Base-by-base conservation (phyloP, 129 eudicot species). In the Lactuca saligna region DNA sequence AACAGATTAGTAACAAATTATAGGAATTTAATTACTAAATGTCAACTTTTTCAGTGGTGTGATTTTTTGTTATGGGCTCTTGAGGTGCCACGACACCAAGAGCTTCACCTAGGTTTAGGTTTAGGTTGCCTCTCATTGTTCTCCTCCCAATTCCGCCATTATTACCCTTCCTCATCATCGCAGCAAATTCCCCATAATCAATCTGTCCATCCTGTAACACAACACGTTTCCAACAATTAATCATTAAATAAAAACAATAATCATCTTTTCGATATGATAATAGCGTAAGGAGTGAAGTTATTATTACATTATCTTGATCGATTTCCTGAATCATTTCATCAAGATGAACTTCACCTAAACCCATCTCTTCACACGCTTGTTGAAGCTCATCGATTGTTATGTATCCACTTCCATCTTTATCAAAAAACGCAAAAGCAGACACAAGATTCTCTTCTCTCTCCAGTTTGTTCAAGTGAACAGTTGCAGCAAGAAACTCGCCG, bases 131-230 rank as follows among this genome's bases (percentile, higher is more conserved):
- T 71, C 96, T 83, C 85, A 87, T 90, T 39, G 91, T 91, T 82
- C 95, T 84, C 78, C 97, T 80, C 25, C 97, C 97, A 14, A 82
- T 41, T 38, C 87, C 90, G 4, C 88, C 96, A 68, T 84, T 91
- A 68, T 84, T 91, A 60, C 96, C 97, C 61, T 83, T 91, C 78
- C 97, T 84, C 97, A 91, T 91, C 97, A 91, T 91, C 2, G 96
- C 97, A 25, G 95, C 91, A 71, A 91, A 91, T 70, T 91, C 97
- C 38, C 85, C 91, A 34, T 91, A 91, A 76, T 91, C 97, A 63
- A 91, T 91, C 78, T 91, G 97, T 61, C 97, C 97, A 76, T 91
- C 97, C 97, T 91, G 95, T 75, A 78, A 39, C 41, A 50, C 15
- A 8, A 8, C 48, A 41, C 3, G 8, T 35, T 35, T 42, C 49